A percentile compares a stretch with the other conserved stretches of the same genome.
Conservation (phyloP, 306 rosid genomes). For the Corylus americana region DNA sequence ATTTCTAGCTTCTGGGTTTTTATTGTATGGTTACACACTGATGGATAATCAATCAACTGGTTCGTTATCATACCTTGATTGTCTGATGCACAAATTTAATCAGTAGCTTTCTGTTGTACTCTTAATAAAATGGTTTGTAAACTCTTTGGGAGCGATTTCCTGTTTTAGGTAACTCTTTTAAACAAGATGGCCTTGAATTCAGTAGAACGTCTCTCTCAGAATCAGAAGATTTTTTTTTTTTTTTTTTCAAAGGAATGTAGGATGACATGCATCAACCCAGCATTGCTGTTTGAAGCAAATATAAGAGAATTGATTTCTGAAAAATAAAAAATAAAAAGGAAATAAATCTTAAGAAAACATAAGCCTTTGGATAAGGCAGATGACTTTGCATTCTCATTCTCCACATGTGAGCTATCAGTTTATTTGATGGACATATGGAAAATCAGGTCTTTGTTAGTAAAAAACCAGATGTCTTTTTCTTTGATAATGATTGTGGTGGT, state of each 20-base stretch:
- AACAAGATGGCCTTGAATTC: background rate
- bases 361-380: background rate
- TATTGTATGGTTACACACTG: background rate
- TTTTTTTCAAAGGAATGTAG: background rate
- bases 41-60: background rate
- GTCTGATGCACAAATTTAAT: background rate
- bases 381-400: background rate
- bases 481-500: slow-evolving; percentile 24
- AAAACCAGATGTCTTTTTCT: background rate
- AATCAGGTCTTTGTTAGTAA: background rate
- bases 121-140: background rate
- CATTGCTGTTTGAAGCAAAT: background rate
- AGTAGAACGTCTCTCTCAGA: background rate
- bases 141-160: background rate
- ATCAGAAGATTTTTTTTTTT: background rate
- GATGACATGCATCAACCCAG: background rate
- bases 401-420: background rate
- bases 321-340: background rate
- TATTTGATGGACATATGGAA: background rate
- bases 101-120: background rate
- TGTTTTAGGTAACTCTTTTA: background rate
- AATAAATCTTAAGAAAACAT: background rate
- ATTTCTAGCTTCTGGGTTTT: background rate
- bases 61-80: background rate
- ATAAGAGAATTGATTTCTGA: background rate